Evolutionary conservation across 768 basidiomycete genomes (phyloP), one percentile per base, ranked within the genome.

Genomic region (Psilocybe azurescens): DNA sequence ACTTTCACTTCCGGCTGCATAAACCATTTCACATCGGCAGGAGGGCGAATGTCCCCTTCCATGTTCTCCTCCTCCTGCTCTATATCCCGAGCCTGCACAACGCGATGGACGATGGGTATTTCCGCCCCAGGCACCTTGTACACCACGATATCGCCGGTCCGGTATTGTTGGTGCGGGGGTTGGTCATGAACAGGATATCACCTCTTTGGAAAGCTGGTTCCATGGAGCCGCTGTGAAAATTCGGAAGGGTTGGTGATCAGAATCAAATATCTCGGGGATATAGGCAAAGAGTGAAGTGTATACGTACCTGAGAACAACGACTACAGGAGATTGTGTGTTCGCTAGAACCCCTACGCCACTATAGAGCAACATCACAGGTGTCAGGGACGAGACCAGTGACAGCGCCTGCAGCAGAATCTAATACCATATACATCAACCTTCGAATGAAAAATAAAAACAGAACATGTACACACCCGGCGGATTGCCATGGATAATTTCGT

Each of bases 51-150:
- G 8, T 24, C 18, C 5, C 28, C 39, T 2, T 36, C 33, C 33
- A 0, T 11, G 16, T 51, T 33, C 53, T 66, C 56, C 68, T 67
- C 36, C 74, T 77, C 49, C 68, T 67, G 38, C 74, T 77, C 50
- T 76, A 86, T 75, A 59, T 91, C 87, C 67, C 92, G 95, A 2
- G 92, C 91, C 77, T 97, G 94, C 7, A 97, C 78, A 1, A 97
- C 88, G 29, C 96, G 86, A 71, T 97, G 96, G 3, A 98, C 96
- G 66, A 98, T 97, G 3, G 96, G 96, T 56, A 97, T 94, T 11
- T 90, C 88, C 14, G 85, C 88, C 32, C 94, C 92, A 4, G 95
- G 94, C 39, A 95, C 80, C 78, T 93, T 94, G 84, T 97, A 97
- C 1, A 98, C 96, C 0, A 95, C 95, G 65, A 97, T 97, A 72